Evolutionary conservation across 257 asterid species (phyloP).

Genomic region (Lantana camara): DNA sequence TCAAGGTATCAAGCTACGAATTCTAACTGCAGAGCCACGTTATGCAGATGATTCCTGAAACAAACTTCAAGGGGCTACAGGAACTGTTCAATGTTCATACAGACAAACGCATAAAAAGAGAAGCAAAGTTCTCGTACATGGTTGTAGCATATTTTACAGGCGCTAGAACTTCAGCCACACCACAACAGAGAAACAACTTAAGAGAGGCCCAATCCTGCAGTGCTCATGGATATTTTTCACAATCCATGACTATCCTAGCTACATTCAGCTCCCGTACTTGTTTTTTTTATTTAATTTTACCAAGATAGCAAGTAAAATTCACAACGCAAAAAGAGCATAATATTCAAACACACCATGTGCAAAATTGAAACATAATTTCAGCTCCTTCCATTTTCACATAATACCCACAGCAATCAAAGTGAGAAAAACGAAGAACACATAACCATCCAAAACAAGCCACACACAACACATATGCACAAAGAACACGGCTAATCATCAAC

Average conservation of each 20-base stretch:
- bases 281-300: not conserved
- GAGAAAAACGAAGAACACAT: too few species aligned
- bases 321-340: constrained; percentile 11
- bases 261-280: too few species aligned
- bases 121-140: not conserved
- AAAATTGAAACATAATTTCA: constrained; percentile 5
- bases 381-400: not conserved
- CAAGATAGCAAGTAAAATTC: constrained; percentile 8
- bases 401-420: constrained; percentile 4
- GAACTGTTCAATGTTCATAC: not conserved
- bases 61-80: constrained; percentile 8
- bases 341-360: not conserved
- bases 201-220: too few species aligned
- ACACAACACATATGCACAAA: not conserved
- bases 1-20: constrained; percentile 5
- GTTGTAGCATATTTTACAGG: not conserved
- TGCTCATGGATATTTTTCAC: too few species aligned
- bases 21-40: constrained; percentile 7
- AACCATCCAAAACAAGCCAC: not conserved
- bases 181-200: too few species aligned
- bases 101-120: not conserved
- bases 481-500: constrained; percentile 30
- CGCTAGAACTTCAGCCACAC: too few species aligned
- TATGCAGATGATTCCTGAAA: constrained; percentile 12
- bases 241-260: too few species aligned